These are phyloP conservation scores for Penicillium janthinellum DNA, from an alignment of 2,329 filamentous ascomycete genomes.

Conservation along the genomic window DNA sequence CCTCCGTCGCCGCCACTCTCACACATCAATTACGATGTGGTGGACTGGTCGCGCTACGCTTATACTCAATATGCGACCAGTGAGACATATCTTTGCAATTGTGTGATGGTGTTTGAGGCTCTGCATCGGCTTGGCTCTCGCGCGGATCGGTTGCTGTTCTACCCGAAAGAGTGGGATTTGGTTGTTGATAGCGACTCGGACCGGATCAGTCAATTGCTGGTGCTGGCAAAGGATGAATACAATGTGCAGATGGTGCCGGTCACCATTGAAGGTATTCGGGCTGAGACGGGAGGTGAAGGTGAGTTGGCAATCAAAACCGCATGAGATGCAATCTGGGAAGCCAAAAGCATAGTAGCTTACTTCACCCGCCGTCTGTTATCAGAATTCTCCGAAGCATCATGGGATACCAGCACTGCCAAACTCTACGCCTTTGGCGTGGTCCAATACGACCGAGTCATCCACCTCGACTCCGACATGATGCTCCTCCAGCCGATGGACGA, in stretches of 20 bases:
- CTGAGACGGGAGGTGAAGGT: constrained; percentile 24
- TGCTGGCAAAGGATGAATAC: constrained; percentile 53
- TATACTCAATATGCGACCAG: constrained; percentile 48
- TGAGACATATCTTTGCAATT: constrained; percentile 46
- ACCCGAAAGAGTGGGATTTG: constrained; percentile 45
- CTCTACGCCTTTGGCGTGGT: constrained; percentile 69
- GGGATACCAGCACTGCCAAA: constrained; percentile 68
- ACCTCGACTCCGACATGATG: constrained; percentile 65
- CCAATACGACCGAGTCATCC: constrained; percentile 61
- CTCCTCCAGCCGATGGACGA: constrained; percentile 68
- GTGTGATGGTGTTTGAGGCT: constrained; percentile 46
- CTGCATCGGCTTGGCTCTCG: constrained; percentile 43
- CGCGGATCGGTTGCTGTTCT: constrained; percentile 45
- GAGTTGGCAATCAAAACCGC: background rate
- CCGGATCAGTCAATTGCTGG: constrained; percentile 49
- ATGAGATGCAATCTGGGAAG: background rate
- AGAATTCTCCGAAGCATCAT: constrained; percentile 49
- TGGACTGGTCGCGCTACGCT: constrained; percentile 48
- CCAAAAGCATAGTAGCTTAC: background rate
- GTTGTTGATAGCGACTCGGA: constrained; percentile 32
- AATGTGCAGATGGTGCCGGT: constrained; percentile 54
- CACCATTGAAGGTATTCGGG: constrained; percentile 39
- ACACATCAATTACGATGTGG: constrained; percentile 34
- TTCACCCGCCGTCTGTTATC: background rate
- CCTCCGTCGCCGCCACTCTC: constrained; percentile 23